Percentiles rank a stretch among this genome's conserved stretches.
These are phyloP conservation scores for Monilinia laxa DNA, from an alignment of 2,329 filamentous ascomycete genomes.

Conservation along the genomic window DNA sequence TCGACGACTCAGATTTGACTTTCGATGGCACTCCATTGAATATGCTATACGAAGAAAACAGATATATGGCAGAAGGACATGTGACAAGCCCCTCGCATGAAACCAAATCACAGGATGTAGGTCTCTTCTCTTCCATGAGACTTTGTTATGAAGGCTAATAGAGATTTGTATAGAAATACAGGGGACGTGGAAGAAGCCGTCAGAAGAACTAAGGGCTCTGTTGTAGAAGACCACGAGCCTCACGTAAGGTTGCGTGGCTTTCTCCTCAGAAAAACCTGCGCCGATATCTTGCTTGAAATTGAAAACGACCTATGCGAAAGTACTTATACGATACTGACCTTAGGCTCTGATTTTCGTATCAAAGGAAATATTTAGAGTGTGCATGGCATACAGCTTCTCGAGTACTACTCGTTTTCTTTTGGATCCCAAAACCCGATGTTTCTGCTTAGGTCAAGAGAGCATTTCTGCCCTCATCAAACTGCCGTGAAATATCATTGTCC, in stretches of 20 bases:
- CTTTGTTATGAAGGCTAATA: background rate
- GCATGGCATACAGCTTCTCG: background rate
- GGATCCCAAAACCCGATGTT: background rate
- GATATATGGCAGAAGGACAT: constrained; percentile 29
- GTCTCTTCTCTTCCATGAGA: background rate
- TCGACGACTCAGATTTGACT: constrained; percentile 37
- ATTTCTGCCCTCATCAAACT: background rate
- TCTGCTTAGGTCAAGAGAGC: background rate
- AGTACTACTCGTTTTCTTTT: background rate
- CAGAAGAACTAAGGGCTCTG: background rate
- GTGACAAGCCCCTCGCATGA: constrained; percentile 15
- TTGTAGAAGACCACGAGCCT: background rate
- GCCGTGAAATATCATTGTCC: background rate
- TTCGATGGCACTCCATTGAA: constrained; percentile 40
- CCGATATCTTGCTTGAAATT: background rate
- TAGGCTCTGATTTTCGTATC: background rate
- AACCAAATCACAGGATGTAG: background rate
- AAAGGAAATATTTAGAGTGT: no score
- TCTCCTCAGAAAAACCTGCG: background rate
- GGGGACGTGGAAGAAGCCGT: constrained; percentile 19
- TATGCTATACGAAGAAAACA: constrained; percentile 38
- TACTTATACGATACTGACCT: background rate
- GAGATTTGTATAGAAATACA: background rate
- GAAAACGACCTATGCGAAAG: background rate
- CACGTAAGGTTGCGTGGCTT: background rate